A percentile compares a stretch with the other conserved stretches of the same genome.
phyloP scores from a whole-genome alignment of 2,329 filamentous ascomycete genomes.

The Aureobasidium sp. region DNA sequence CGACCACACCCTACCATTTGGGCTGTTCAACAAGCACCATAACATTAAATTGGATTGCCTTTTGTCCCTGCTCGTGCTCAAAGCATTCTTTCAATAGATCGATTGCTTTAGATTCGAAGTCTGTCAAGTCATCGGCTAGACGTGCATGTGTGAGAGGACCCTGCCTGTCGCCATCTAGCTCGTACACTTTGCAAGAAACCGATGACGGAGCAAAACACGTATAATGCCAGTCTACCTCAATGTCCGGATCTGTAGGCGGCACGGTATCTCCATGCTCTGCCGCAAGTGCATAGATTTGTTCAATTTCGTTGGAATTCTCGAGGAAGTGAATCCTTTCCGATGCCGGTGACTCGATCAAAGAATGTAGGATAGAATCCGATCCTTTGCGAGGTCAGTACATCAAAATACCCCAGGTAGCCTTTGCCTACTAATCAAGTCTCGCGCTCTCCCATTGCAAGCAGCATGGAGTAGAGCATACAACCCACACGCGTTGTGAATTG shows the following conservation, averaged over 20 bases:
- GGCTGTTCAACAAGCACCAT: not conserved
- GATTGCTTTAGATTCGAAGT: not conserved
- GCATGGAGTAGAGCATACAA: not conserved
- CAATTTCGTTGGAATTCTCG: not conserved
- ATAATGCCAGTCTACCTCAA: constrained; percentile 1
- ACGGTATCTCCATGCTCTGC: not conserved
- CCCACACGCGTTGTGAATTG: not conserved
- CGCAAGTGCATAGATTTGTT: not conserved
- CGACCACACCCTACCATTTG: no score
- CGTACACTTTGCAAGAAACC: not conserved
- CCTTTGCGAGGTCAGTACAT: not conserved
- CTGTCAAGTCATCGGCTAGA: not conserved
- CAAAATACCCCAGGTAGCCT: not conserved
- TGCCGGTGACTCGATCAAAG: not conserved
- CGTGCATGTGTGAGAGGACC: not conserved
- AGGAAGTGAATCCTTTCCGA: not conserved
- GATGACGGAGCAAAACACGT: not conserved
- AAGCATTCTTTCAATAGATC: not conserved
- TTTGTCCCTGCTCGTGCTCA: not conserved
- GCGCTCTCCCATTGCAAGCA: not conserved
- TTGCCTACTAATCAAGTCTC: not conserved
- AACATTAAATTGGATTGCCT: not conserved
- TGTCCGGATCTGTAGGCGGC: not conserved
- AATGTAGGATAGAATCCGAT: not conserved
- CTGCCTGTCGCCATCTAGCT: not conserved